Evolutionary conservation across 495 filamentous ascomycete species (phyloP).

Genomic region (Xanthoparmelia taractica): DNA sequence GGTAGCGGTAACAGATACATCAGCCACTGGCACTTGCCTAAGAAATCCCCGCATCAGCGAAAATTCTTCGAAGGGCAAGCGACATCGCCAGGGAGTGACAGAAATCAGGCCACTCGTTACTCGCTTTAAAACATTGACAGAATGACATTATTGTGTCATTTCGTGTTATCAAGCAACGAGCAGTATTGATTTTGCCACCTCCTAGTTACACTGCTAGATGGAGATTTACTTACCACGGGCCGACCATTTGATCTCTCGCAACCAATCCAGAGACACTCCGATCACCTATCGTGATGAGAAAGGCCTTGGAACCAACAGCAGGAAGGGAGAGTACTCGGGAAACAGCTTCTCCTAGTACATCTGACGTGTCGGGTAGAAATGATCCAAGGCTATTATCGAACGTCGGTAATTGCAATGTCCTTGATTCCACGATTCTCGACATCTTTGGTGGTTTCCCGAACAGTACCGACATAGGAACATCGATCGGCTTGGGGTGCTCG

Average conservation of each 20-base stretch:
- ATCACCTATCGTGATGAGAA: constrained; percentile 94
- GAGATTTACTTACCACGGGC: too few relatives aligned
- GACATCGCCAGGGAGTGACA: too few relatives aligned
- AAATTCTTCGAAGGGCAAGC: too few relatives aligned
- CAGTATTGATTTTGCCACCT: too few relatives aligned
- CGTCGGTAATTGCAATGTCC: constrained; percentile 55
- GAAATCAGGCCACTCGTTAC: too few relatives aligned
- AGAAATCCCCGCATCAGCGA: too few relatives aligned
- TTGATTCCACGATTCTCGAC: constrained; percentile 67
- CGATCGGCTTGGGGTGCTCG: constrained; percentile 71
- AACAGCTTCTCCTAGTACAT: constrained; percentile 66
- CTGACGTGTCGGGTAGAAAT: constrained; percentile 55
- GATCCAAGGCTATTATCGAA: constrained; percentile 63
- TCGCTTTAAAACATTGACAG: too few relatives aligned
- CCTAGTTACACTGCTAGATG: too few relatives aligned
- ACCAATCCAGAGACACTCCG: constrained; percentile 41
- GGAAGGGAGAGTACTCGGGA: constrained; percentile 76
- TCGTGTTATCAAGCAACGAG: too few relatives aligned
- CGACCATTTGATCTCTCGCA: not conserved
- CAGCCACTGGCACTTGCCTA: constrained; percentile 67
- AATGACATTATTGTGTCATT: too few relatives aligned
- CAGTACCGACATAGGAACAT: constrained; percentile 81
- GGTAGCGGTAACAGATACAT: constrained; percentile 68
- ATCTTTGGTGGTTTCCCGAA: constrained; percentile 89
- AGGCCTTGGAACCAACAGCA: constrained; percentile 88